These are phyloP conservation scores for Arachis hypogaea DNA, from an alignment of 306 rosid species.

Conservation along the genomic window DNA sequence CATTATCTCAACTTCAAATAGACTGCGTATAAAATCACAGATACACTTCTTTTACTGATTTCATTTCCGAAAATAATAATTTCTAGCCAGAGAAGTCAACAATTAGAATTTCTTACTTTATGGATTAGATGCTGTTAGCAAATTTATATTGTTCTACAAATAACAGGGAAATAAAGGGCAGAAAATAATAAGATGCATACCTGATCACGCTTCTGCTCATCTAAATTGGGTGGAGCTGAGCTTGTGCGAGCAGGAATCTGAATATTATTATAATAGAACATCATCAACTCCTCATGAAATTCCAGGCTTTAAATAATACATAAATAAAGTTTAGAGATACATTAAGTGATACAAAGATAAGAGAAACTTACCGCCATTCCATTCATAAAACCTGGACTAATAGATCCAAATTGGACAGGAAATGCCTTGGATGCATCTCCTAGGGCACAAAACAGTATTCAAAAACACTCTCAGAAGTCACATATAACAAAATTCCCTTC, in stretches of 20 bases:
- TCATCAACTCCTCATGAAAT: slow-evolving; percentile 27
- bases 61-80: neutral
- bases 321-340: neutral
- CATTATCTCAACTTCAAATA: slow-evolving; percentile 9
- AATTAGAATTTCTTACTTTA: slow-evolving; percentile 16
- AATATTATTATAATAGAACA: slow-evolving; percentile 29
- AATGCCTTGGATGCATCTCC: slow-evolving; percentile 69
- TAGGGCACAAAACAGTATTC: slow-evolving; percentile 49
- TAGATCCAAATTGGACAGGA: slow-evolving; percentile 82
- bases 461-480: slow-evolving; percentile 28
- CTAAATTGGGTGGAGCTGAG: slow-evolving; percentile 97
- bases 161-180: neutral
- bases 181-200: slow-evolving; percentile 44
- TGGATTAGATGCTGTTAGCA: neutral
- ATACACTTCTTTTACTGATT: slow-evolving; percentile 5
- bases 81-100: neutral
- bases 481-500: neutral
- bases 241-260: slow-evolving; percentile 96
- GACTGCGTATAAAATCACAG: neutral
- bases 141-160: slow-evolving; percentile 30
- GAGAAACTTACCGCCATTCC: slow-evolving; percentile 67
- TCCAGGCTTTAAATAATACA: neutral
- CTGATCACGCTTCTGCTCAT: slow-evolving; percentile 92
- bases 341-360: slow-evolving; percentile 22
- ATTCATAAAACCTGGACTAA: slow-evolving; percentile 79